Conservation (phyloP, 2,329 filamentous ascomycete species). For the Sporothrix variecibatus region DNA sequence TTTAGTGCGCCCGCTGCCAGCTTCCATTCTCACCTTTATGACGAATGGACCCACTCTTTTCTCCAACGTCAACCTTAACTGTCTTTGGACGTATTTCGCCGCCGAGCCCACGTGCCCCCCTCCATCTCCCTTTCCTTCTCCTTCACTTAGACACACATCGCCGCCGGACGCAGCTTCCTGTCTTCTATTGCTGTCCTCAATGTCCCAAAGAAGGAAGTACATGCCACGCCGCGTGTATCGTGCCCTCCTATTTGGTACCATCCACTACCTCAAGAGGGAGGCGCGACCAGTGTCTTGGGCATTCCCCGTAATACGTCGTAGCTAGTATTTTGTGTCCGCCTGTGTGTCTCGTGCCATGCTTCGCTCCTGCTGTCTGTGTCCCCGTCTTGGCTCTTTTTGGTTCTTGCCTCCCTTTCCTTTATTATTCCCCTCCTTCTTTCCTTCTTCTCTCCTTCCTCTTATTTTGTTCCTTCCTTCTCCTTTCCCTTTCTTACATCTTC, state of each 20-base stretch:
- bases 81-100: not conserved
- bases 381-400: conserved; percentile 6
- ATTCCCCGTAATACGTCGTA: not conserved
- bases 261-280: not conserved
- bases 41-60: conserved; percentile 19
- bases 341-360: conserved; percentile 11
- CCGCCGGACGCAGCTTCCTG: not conserved
- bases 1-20: not conserved
- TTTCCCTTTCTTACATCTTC: not conserved
- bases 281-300: not conserved
- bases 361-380: conserved; percentile 11
- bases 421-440: not conserved
- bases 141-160: not conserved
- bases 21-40: conserved; percentile 13
- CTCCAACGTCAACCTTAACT: conserved; percentile 10
- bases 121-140: not conserved
- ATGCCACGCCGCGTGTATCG: not conserved
- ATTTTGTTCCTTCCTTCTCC: not conserved
- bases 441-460: not conserved
- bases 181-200: not conserved
- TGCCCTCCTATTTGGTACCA: not conserved
- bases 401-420: conserved; percentile 15
- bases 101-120: conserved; percentile 11
- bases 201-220: not conserved
- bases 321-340: not conserved